These are phyloP conservation scores for Rhodotorula glutinis DNA, from an alignment of 1,284 basidiomycete species.

Conservation along the genomic window DNA sequence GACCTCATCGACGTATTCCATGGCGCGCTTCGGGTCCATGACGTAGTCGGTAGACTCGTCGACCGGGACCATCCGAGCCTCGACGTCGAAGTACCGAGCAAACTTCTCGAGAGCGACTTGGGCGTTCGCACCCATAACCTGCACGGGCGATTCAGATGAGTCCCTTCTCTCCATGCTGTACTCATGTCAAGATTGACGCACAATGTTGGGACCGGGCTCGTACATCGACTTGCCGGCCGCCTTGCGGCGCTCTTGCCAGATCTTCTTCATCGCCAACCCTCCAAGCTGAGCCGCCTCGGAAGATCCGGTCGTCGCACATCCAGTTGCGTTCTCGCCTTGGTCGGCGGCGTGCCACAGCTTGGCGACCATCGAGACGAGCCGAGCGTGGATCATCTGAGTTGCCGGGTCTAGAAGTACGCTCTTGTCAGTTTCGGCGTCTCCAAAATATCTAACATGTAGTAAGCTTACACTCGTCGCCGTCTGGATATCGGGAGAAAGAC, in stretches of 20 bases:
- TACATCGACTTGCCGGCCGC: conserved; percentile 70
- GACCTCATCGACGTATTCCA: conserved; percentile 79
- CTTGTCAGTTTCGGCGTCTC: neutral
- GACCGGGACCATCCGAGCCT: conserved; percentile 71
- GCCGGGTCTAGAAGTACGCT: conserved; percentile 9
- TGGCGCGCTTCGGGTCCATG: conserved; percentile 76
- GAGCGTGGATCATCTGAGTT: conserved; percentile 60
- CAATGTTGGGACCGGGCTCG: conserved; percentile 58
- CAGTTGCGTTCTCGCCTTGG: conserved; percentile 64
- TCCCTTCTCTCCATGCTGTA: no score
- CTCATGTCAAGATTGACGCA: neutral
- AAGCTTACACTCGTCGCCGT: conserved; percentile 5
- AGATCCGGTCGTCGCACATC: conserved; percentile 90
- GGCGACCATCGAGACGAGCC: conserved; percentile 81
- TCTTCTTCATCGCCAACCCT: conserved; percentile 89
- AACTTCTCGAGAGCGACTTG: conserved; percentile 81
- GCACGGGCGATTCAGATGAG: no score
- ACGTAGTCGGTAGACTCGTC: conserved; percentile 70
- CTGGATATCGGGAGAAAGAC: neutral
- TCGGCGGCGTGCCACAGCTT: conserved; percentile 86
- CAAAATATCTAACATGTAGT: neutral
- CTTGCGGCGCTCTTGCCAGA: conserved; percentile 87
- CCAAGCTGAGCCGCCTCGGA: conserved; percentile 59
- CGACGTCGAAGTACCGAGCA: conserved; percentile 78
- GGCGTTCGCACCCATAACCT: conserved; percentile 72